Evolutionary conservation across 2,329 filamentous ascomycete genomes (phyloP), one percentile per base, ranked within the genome.

Genomic region (Colletotrichum higginsianum): DNA sequence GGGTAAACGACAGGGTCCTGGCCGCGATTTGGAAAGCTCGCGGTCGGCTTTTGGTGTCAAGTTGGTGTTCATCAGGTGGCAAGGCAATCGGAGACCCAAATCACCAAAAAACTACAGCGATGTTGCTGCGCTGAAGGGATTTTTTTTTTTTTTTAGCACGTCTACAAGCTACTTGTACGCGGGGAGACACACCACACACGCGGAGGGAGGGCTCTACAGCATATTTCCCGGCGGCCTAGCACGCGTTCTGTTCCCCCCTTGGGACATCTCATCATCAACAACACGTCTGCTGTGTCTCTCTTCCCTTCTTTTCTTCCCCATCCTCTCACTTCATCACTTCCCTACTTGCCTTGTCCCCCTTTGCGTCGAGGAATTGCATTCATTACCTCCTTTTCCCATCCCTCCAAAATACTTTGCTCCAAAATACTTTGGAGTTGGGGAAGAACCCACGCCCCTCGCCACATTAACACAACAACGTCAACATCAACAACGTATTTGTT

Each of bases 21-120:
- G 50, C 65, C 58, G 64, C 58, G 64, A 50, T 68, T 52, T 35
- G 30, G 53, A 52, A 61, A 38, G 38, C 15, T 52, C 30, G 23
- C 50, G 23, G 15, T 52, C 30, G 56, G 15, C 35, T 26, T 40
- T 23, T 40, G 50, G 16, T 60, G 42, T 47, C 56, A 58, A 30
- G 13, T 40, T 62, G 47, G 35, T 62, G 47, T 52, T 8, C n/a
- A n/a, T 40, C n/a, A 15, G 26, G 58, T 21, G 15, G 21, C 30
- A 7, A 40, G 23, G 18, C 8, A 12, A n/a, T 6, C 18, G 16
- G 35, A n/a, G 52, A 38, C 52, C 30, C 3, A 16, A 18, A 35
- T 18, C n/a, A n/a, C 30, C 44, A 42, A 26, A 26, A 18, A 26
- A 16, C 15, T 53, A 57, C 52, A 52, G 66, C 16, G 52, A 50